Evolutionary conservation across 345 rosid species (phyloP).

Genomic region (Euclidium syriacum): DNA sequence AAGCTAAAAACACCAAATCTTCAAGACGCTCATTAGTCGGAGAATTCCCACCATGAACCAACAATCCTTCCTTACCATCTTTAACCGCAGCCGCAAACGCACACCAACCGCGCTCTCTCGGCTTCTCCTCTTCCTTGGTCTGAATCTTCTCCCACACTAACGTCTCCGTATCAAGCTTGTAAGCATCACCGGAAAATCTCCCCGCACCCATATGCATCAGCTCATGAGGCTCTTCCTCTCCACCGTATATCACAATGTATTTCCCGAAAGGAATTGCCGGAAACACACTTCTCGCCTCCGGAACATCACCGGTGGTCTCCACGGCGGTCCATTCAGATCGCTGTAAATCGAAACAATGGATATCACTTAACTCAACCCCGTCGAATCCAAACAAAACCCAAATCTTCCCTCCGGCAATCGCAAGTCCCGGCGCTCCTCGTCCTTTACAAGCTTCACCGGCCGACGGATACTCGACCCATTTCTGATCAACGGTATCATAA

Average conservation of each 20-base stretch:
- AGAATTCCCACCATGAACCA: conserved; percentile 33
- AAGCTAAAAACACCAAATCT: conserved; percentile 28
- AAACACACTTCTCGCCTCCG: conserved; percentile 27
- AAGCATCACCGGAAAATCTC: conserved; percentile 14
- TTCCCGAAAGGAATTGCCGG: conserved; percentile 18
- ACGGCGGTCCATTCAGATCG: conserved; percentile 5
- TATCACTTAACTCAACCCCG: conserved; percentile 25
- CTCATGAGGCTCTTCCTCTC: conserved; percentile 33
- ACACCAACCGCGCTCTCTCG: conserved; percentile 26
- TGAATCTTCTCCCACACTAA: conserved; percentile 27
- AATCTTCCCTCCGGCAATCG: conserved; percentile 4
- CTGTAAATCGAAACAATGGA: conserved; percentile 21
- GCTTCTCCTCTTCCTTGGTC: conserved; percentile 6
- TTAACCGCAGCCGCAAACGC: conserved; percentile 17
- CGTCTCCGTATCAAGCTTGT: conserved; percentile 27
- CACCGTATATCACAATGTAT: conserved; percentile 28
- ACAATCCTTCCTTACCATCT: conserved; percentile 22
- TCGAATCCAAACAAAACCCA: conserved; percentile 35
- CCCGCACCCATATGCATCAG: conserved; percentile 37
- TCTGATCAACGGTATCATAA: conserved; percentile 24
- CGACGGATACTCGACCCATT: conserved; percentile 30
- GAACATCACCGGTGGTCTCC: conserved; percentile 25
- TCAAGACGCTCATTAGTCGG: conserved; percentile 30
- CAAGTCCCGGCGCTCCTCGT: conserved; percentile 36
- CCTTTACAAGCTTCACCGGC: conserved; percentile 31